Evolutionary conservation across 768 basidiomycete species (phyloP), one percentile per base, ranked within the genome.

Genomic region (Clitopilus passeckerianus): DNA sequence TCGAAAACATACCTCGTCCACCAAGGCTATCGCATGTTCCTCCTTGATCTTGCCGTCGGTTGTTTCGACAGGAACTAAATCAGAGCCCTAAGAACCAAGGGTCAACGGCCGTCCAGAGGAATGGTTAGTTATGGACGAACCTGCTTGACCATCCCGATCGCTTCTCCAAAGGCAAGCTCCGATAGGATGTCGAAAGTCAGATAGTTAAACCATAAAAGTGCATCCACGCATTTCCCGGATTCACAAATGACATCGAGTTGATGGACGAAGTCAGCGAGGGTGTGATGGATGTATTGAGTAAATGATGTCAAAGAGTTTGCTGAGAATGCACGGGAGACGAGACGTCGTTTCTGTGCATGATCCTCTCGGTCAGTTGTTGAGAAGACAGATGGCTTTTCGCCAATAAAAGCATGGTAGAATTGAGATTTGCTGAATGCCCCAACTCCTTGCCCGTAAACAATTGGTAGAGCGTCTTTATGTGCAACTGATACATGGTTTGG

Each of bases 401-500:
- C 57, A 7, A 71, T 63, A 60, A 75, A 75, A 2, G 73, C 69
- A 44, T 66, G 56, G 58, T 75, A 74, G 63, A 70, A 75, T 12
- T 63, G 37, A 9, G 72, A 69, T 59, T 75, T 74, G 22, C 64
- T 59, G 34, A 71, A 67, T 5, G 73, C 68, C 10, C 57, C 55
- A 37, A 57, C 34, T n/a, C 74, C 74, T 61, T 73, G 72, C 15
- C 63, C 72, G 57, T 75, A 74, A 6, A 75, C 58, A 24, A 70
- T 59, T 7, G 65, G 52, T 4, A 71, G 53, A 10, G 72, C 73
- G 7, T 68, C 66, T 0, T 66, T 64, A 46, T 67, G 53, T 12
- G 72, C 64, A 53, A 72, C 63, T 12, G 74, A 75, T 46, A 75
- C 59, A 60, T 74, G 72, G 53, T 66, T 71, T 2, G 74, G 74